Evolutionary conservation across 1,284 basidiomycete genomes (phyloP).

Genomic region (Ganoderma resinaceum): DNA sequence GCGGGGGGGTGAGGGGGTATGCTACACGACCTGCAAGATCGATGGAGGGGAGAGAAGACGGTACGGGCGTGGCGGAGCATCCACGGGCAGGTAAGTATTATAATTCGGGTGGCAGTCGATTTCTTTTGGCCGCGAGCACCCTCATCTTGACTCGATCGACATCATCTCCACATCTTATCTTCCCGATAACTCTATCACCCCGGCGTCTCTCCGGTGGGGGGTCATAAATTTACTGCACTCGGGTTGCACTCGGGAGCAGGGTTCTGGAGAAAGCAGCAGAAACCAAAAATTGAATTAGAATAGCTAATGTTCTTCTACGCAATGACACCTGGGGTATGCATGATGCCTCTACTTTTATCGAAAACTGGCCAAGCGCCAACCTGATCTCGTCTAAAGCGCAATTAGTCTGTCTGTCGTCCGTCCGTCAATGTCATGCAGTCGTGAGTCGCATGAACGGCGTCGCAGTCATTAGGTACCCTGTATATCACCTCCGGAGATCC

Average conservation of each 20-base stretch:
- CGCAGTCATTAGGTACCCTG: slow-evolving; percentile 6
- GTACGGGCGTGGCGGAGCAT: slow-evolving; percentile 28
- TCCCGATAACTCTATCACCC: not conserved
- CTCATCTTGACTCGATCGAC: slow-evolving; percentile 28
- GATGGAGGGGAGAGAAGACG: slow-evolving; percentile 23
- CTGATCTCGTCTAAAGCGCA: not conserved
- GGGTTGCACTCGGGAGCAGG: too few species aligned
- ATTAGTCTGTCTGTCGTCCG: slow-evolving; percentile 6
- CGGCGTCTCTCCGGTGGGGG: too few species aligned
- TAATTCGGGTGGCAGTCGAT: slow-evolving; percentile 22
- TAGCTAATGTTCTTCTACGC: slow-evolving; percentile 2
- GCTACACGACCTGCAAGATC: slow-evolving; percentile 26
- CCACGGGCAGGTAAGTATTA: slow-evolving; percentile 14
- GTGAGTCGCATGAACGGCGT: slow-evolving; percentile 14
- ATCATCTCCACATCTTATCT: slow-evolving; percentile 23
- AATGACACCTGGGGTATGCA: slow-evolving; percentile 2
- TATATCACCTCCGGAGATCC: slow-evolving; percentile 6
- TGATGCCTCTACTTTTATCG: slow-evolving; percentile 3
- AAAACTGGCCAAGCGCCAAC: not conserved
- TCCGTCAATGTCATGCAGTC: slow-evolving; percentile 6
- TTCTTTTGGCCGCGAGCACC: slow-evolving; percentile 24
- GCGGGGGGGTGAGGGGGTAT: slow-evolving; percentile 5
- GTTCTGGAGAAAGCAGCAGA: not conserved
- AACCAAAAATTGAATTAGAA: slow-evolving; percentile 3
- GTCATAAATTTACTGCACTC: too few species aligned